phyloP scores from a whole-genome alignment of 768 basidiomycete species.

The Russula emetica region DNA sequence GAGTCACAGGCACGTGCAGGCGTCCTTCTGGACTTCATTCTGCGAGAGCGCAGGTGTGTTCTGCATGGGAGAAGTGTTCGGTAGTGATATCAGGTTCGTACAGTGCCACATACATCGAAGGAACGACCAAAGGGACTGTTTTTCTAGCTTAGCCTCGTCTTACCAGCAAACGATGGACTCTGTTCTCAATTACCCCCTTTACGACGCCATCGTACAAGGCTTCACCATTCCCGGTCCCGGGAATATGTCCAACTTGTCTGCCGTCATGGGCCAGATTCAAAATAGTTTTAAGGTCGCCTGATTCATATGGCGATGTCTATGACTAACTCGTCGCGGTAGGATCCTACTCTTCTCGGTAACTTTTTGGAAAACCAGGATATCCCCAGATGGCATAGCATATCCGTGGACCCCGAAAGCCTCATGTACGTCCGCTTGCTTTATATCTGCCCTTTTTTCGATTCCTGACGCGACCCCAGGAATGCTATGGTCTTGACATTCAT shows the following conservation, averaged over 20 bases:
- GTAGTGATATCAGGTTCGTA: slow-evolving; percentile 47
- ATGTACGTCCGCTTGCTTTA: slow-evolving; percentile 42
- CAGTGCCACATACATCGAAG: slow-evolving; percentile 1
- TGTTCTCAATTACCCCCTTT: slow-evolving; percentile 68
- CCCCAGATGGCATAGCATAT: slow-evolving; percentile 67
- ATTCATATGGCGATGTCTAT: background rate
- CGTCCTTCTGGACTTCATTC: slow-evolving; percentile 74
- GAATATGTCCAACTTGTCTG: slow-evolving; percentile 55
- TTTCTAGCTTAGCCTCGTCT: slow-evolving; percentile 46
- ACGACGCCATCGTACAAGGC: slow-evolving; percentile 55
- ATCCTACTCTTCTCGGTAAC: slow-evolving; percentile 53
- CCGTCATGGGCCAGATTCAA: slow-evolving; percentile 51
- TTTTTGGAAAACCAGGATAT: slow-evolving; percentile 80
- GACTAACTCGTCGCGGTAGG: slow-evolving; percentile 28
- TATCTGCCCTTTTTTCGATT: background rate
- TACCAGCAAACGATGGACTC: slow-evolving; percentile 66
- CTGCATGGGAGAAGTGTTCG: slow-evolving; percentile 81
- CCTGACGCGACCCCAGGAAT: slow-evolving; percentile 45
- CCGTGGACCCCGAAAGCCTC: slow-evolving; percentile 67
- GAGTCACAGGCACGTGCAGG: slow-evolving; percentile 54
- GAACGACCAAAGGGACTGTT: slow-evolving; percentile 26
- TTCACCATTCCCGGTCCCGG: slow-evolving; percentile 67
- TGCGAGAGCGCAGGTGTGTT: slow-evolving; percentile 73
- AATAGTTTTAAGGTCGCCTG: slow-evolving; percentile 43
- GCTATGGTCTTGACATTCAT: slow-evolving; percentile 72